A percentile compares a stretch with the other conserved stretches of the same genome.
Evolutionary conservation across 768 basidiomycete species (phyloP).

Genomic region (Kwoniella europaea): DNA sequence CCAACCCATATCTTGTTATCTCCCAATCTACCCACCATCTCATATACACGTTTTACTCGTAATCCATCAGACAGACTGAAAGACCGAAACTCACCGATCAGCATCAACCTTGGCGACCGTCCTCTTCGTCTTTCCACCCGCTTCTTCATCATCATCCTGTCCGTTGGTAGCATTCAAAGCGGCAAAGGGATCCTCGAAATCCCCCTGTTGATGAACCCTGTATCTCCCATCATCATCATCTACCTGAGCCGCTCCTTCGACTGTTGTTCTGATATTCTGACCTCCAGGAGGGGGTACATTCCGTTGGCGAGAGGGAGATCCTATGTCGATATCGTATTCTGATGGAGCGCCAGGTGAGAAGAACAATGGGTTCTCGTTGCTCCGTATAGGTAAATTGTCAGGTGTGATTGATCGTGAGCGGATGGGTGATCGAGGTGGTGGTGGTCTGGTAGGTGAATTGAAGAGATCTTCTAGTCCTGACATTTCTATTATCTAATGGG

Average conservation of each 20-base stretch:
- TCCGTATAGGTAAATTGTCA: conserved; percentile 7
- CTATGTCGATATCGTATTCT: background rate
- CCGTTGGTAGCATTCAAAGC: conserved; percentile 2
- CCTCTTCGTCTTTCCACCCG: conserved; percentile 61
- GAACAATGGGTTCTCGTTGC: conserved; percentile 19
- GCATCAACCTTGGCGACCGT: conserved; percentile 73
- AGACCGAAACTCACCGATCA: conserved; percentile 56
- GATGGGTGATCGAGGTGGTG: conserved; percentile 23
- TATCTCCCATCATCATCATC: background rate
- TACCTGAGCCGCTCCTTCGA: background rate
- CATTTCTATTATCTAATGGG: conserved; percentile 12
- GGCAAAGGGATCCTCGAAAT: conserved; percentile 25
- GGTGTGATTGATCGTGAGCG: conserved; percentile 18
- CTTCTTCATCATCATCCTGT: conserved; percentile 50
- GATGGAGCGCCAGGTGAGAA: conserved; percentile 20
- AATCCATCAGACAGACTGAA: background rate
- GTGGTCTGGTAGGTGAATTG: conserved; percentile 45
- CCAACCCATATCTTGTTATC: no score
- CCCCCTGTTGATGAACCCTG: conserved; percentile 14
- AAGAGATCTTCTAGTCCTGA: conserved; percentile 45
- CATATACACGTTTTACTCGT: no score
- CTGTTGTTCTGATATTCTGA: background rate
- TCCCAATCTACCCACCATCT: no score
- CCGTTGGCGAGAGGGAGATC: background rate
- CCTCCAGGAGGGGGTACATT: background rate